phyloP scores from a whole-genome alignment of 306 rosid species.

The Clitoria ternatea region DNA sequence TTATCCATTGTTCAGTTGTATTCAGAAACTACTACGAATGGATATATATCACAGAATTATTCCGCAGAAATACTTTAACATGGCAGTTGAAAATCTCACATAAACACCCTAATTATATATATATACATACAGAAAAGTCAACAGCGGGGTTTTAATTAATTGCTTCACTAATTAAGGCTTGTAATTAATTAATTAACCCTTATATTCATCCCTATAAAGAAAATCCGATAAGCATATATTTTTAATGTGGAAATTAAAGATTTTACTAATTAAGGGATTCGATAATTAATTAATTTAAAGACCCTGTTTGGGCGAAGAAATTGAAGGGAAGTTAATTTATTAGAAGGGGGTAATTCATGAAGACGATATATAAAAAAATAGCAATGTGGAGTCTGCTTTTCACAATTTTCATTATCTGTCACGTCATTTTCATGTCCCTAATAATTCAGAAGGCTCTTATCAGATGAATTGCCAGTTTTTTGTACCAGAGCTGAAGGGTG shows the following conservation, averaged over 20 bases:
- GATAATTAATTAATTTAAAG: neutral
- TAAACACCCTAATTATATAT: neutral
- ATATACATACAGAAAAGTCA: neutral
- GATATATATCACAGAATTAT: neutral
- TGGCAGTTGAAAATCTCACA: neutral
- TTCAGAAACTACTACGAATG: neutral
- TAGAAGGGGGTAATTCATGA: neutral
- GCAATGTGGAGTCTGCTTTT: neutral
- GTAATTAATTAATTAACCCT: neutral
- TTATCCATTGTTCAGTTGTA: neutral
- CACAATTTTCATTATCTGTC: constrained; percentile 14
- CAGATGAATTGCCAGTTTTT: constrained; percentile 26
- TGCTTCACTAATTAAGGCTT: neutral
- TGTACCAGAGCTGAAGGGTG: constrained; percentile 16
- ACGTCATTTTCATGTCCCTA: constrained; percentile 35
- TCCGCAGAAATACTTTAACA: neutral
- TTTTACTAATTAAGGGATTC: neutral
- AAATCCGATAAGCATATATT: neutral
- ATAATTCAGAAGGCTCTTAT: constrained; percentile 27
- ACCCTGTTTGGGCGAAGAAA: neutral
- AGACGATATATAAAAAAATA: neutral
- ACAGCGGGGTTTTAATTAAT: neutral
- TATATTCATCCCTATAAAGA: neutral
- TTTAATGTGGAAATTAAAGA: neutral
- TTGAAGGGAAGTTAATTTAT: constrained; percentile 2